These are phyloP conservation scores for Penicillium diatomitis DNA, from an alignment of 495 filamentous ascomycete genomes.

Conservation along the genomic window DNA sequence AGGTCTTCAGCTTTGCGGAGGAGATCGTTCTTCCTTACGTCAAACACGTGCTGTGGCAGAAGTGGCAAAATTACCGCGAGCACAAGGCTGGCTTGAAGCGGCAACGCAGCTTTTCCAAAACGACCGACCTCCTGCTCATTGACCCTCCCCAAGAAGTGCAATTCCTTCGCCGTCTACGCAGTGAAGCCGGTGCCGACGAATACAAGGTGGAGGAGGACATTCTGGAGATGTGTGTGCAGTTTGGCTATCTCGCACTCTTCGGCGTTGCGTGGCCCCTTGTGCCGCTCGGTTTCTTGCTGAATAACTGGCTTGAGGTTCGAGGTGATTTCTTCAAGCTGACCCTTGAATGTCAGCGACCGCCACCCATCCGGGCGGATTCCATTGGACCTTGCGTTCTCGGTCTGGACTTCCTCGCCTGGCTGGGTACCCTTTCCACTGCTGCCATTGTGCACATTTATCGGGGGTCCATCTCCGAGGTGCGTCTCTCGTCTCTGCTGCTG, in stretches of 20 bases:
- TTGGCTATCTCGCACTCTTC: conserved; percentile 78
- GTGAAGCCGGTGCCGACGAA: conserved; percentile 67
- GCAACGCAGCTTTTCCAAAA: conserved; percentile 17
- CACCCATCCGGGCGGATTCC: conserved; percentile 78
- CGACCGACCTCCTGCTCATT: conserved; percentile 22
- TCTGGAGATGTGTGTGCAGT: conserved; percentile 39
- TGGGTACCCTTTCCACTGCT: conserved; percentile 75
- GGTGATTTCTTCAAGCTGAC: conserved; percentile 92
- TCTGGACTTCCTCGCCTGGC: conserved; percentile 80
- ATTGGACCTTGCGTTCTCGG: conserved; percentile 88
- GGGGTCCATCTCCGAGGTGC: conserved; percentile 51
- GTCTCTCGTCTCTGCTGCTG: conserved; percentile 64
- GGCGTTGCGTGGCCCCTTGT: conserved; percentile 88
- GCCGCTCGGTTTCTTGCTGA: conserved; percentile 75
- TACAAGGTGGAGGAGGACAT: conserved; percentile 65
- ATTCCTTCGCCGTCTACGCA: conserved; percentile 69
- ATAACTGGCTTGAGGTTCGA: conserved; percentile 92
- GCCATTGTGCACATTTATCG: conserved; percentile 83
- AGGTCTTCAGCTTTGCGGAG: conserved; percentile 77
- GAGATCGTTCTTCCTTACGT: conserved; percentile 79
- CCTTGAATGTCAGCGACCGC: conserved; percentile 76
- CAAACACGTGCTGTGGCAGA: conserved; percentile 48
- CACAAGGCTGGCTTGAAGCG: conserved; percentile 8
- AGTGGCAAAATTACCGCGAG: conserved; percentile 30
- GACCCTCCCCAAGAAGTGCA: conserved; percentile 60